Percentiles rank a stretch among this genome's conserved stretches.
Conservation (phyloP, 1,284 basidiomycete genomes). For the Abortiporus biennis region DNA sequence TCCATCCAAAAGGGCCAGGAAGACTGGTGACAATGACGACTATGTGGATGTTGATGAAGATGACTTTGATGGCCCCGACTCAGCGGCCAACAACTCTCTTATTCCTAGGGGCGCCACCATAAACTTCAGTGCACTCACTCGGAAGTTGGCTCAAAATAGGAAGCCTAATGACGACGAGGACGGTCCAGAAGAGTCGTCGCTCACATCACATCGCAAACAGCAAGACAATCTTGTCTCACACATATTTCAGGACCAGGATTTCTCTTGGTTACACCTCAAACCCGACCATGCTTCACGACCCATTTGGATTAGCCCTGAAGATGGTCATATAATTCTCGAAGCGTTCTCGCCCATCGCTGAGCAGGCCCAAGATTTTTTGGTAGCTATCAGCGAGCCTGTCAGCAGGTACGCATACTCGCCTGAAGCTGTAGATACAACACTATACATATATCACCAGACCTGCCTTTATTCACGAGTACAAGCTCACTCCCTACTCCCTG, state of each 20-base stretch:
- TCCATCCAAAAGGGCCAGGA: conserved; percentile 47
- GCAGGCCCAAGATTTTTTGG: conserved; percentile 97
- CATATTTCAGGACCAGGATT: conserved; percentile 79
- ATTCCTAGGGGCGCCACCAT: conserved; percentile 70
- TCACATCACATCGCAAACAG: conserved; percentile 51
- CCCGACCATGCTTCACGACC: conserved; percentile 87
- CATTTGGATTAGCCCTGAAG: conserved; percentile 92
- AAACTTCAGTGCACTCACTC: conserved; percentile 74
- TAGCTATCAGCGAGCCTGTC: conserved; percentile 98
- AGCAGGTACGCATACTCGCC: conserved; percentile 69
- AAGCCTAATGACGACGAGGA: conserved; percentile 31
- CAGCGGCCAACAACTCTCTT: conserved; percentile 47
- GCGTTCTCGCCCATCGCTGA: conserved; percentile 96
- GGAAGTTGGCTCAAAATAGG: conserved; percentile 62
- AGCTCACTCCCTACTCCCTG: conserved; percentile 94
- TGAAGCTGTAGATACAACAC: conserved; percentile 22
- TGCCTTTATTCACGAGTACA: conserved; percentile 98
- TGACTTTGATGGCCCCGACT: conserved; percentile 43
- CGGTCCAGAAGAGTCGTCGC: conserved; percentile 24
- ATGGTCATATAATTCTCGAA: conserved; percentile 93
- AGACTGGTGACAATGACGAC: conserved; percentile 35
- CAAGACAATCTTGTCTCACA: conserved; percentile 72
- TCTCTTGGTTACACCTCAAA: conserved; percentile 82
- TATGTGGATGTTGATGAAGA: conserved; percentile 53
- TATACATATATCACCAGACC: conserved; percentile 55